Evolutionary conservation across 257 asterid species (phyloP).

Genomic region (Salvia rosmarinus): DNA sequence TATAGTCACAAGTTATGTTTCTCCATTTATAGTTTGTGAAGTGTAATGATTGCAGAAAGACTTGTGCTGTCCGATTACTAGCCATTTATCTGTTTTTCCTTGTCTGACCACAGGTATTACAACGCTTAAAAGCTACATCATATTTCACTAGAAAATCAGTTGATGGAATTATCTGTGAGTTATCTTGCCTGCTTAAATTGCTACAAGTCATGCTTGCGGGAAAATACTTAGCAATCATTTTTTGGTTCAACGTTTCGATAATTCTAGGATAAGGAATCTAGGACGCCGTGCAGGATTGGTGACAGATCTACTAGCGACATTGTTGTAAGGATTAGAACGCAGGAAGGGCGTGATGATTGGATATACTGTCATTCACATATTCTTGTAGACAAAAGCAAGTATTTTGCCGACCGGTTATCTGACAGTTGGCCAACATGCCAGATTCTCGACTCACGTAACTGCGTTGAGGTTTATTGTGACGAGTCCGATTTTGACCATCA

Average conservation of each 20-base stretch:
- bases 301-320: slow-evolving; percentile 83
- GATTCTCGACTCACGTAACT: slow-evolving; percentile 83
- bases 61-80: background rate
- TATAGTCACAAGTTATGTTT: background rate
- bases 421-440: slow-evolving; percentile 86
- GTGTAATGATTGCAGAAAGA: background rate
- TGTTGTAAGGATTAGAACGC: slow-evolving; percentile 80
- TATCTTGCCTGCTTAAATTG: slow-evolving; percentile 32
- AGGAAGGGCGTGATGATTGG: slow-evolving; percentile 85
- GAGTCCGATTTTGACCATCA: slow-evolving; percentile 71
- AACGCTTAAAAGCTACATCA: slow-evolving; percentile 33
- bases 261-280: slow-evolving; percentile 52
- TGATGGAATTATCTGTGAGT: slow-evolving; percentile 66
- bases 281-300: slow-evolving; percentile 52
- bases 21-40: background rate
- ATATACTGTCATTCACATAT: slow-evolving; percentile 73
- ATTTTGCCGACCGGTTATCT: slow-evolving; percentile 78
- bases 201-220: slow-evolving; percentile 1
- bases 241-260: slow-evolving; percentile 23
- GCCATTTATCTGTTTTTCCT: slow-evolving; percentile 22
- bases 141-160: slow-evolving; percentile 27
- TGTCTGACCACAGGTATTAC: slow-evolving; percentile 42
- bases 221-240: slow-evolving; percentile 21
- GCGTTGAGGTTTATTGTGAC: slow-evolving; percentile 82
- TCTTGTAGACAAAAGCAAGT: slow-evolving; percentile 62